A percentile compares a stretch with the other conserved stretches of the same genome.
Conservation (phyloP, 441 rosid genomes). For the Populus tomentosa region DNA sequence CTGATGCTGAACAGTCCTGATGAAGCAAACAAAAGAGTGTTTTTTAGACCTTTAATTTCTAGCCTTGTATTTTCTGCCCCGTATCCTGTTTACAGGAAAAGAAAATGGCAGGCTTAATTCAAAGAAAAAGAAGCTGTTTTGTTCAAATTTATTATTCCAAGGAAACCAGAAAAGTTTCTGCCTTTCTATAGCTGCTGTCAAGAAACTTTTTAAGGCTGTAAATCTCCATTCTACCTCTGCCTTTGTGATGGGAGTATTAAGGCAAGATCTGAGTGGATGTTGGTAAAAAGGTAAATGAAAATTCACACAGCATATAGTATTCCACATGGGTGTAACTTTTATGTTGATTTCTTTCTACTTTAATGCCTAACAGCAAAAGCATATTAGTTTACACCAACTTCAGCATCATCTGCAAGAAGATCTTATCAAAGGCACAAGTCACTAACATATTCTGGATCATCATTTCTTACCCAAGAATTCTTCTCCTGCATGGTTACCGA, state of each 20-base stretch:
- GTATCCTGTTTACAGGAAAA: background rate
- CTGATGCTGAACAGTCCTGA: slow-evolving; percentile 67
- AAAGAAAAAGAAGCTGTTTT: background rate
- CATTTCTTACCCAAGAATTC: slow-evolving; percentile 50
- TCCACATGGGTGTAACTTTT: slow-evolving; percentile 13
- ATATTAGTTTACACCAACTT: slow-evolving; percentile 2
- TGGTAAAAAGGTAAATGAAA: background rate
- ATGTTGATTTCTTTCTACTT: slow-evolving; percentile 12
- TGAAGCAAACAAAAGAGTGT: slow-evolving; percentile 1
- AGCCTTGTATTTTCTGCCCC: background rate
- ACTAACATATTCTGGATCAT: background rate
- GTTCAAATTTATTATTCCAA: background rate
- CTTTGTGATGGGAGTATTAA: background rate
- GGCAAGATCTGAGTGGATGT: background rate
- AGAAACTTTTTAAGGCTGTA: background rate
- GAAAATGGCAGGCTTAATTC: background rate
- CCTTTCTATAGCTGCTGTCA: slow-evolving; percentile 11
- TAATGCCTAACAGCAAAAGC: background rate
- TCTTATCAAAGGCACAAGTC: background rate
- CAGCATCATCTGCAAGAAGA: background rate
- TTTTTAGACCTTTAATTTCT: background rate
- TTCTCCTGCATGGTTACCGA: slow-evolving; percentile 57
- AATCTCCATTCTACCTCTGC: background rate
- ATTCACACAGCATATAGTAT: background rate
- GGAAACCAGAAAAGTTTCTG: slow-evolving; percentile 6